Percentiles rank a stretch among this genome's conserved stretches.
phyloP scores from a whole-genome alignment of 805 yeast genomes.

The Schwanniomyces vanrijiae region DNA sequence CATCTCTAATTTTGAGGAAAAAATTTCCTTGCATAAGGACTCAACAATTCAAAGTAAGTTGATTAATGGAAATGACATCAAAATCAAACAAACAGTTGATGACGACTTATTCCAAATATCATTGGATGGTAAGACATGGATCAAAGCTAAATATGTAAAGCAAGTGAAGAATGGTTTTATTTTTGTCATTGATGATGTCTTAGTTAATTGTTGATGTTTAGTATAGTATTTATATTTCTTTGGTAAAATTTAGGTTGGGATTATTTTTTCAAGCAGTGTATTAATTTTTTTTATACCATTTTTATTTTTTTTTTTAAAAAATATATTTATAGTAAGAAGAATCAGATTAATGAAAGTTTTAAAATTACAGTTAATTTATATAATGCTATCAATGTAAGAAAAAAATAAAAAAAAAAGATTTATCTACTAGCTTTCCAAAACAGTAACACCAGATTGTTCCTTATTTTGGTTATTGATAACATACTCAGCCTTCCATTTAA shows the following conservation, averaged over 20 bases:
- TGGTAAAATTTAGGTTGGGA: background rate
- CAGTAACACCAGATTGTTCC: conserved; percentile 59
- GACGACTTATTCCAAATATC: conserved; percentile 17
- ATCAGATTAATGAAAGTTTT: background rate
- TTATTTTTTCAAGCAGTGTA: background rate
- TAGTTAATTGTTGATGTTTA: conserved; percentile 18
- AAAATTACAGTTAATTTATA: background rate
- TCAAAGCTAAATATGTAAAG: conserved; percentile 23
- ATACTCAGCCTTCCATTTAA: conserved; percentile 75
- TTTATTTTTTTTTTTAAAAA: background rate
- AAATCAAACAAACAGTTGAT: conserved; percentile 17
- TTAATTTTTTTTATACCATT: too few species aligned
- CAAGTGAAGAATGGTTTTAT: conserved; percentile 41
- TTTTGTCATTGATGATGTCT: conserved; percentile 35
- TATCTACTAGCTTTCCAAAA: conserved; percentile 8
- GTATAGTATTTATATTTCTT: background rate
- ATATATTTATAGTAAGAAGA: background rate
- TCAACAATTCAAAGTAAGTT: conserved; percentile 15
- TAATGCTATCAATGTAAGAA: background rate
- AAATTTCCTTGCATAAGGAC: conserved; percentile 13
- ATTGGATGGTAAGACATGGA: conserved; percentile 13
- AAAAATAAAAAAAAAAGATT: background rate
- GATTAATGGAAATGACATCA: conserved; percentile 20
- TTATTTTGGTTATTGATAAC: conserved; percentile 43
- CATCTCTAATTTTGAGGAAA: conserved; percentile 29